phyloP scores from a whole-genome alignment of 2,329 filamentous ascomycete genomes.

The Lachnellula willkommii region DNA sequence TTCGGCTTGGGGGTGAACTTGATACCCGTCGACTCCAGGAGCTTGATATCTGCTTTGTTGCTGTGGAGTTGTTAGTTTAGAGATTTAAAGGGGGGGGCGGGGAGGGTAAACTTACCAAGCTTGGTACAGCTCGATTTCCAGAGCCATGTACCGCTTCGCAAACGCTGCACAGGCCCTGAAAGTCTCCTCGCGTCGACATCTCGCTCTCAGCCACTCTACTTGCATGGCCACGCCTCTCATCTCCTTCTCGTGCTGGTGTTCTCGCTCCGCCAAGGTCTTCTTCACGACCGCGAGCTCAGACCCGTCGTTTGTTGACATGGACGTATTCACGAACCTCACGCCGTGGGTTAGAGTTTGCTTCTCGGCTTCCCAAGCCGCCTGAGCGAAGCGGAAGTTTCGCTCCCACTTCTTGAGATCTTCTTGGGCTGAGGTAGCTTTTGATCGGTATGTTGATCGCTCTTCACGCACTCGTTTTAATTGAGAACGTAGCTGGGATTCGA shows the following conservation, averaged over 20 bases:
- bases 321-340: slow-evolving; percentile 37
- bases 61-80: slow-evolving; percentile 43
- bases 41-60: slow-evolving; percentile 84
- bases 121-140: slow-evolving; percentile 76
- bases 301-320: slow-evolving; percentile 33
- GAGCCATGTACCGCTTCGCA: slow-evolving; percentile 77
- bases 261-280: slow-evolving; percentile 35
- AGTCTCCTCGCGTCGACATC: slow-evolving; percentile 71
- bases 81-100: slow-evolving; percentile 13
- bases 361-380: slow-evolving; percentile 40
- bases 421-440: slow-evolving; percentile 17
- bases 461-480: slow-evolving; percentile 67
- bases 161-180: slow-evolving; percentile 77
- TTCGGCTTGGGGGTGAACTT: slow-evolving; percentile 23
- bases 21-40: slow-evolving; percentile 79
- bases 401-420: slow-evolving; percentile 30
- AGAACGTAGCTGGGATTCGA: slow-evolving; percentile 55
- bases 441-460: slow-evolving; percentile 47
- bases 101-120: slow-evolving; percentile 67
- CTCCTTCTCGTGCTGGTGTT: slow-evolving; percentile 67
- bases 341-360: slow-evolving; percentile 36
- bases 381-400: slow-evolving; percentile 35
- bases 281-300: slow-evolving; percentile 35
- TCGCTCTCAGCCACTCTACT: slow-evolving; percentile 83
- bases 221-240: slow-evolving; percentile 80